A percentile compares a stretch with the other conserved stretches of the same genome.
phyloP scores from a whole-genome alignment of 352 stramenopile genomes.

The Globisporangium ultimum region DNA sequence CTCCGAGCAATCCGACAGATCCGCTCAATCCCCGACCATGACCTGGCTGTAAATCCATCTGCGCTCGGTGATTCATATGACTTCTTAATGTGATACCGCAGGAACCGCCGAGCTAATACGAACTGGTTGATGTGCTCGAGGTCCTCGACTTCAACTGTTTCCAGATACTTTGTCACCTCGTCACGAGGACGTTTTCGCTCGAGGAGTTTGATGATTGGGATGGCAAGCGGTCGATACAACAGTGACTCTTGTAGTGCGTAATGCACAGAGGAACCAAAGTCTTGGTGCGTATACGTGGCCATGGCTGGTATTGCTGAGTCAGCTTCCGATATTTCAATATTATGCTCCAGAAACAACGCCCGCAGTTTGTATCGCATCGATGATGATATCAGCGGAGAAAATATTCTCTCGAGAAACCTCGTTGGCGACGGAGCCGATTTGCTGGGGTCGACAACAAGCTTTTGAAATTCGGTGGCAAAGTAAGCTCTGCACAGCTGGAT shows the following conservation, averaged over 20 bases:
- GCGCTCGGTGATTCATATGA: slow-evolving; percentile 16
- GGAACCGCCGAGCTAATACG: slow-evolving; percentile 47
- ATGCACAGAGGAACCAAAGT: slow-evolving; percentile 76
- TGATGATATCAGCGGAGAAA: slow-evolving; percentile 54
- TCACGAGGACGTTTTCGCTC: slow-evolving; percentile 1
- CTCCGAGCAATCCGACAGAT: slow-evolving; percentile 41
- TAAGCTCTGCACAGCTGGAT: slow-evolving; percentile 35
- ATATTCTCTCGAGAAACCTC: slow-evolving; percentile 43
- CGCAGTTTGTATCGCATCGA: slow-evolving; percentile 57
- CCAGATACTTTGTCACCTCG: slow-evolving; percentile 12
- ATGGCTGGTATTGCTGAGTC: slow-evolving; percentile 15
- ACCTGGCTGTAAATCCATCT: slow-evolving; percentile 23
- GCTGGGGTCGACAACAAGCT: slow-evolving; percentile 18
- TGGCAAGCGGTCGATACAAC: slow-evolving; percentile 32
- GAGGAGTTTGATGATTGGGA: slow-evolving; percentile 23
- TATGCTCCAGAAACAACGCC: slow-evolving; percentile 59
- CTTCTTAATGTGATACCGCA: slow-evolving; percentile 41
- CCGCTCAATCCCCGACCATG: slow-evolving; percentile 32
- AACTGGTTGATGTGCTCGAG: slow-evolving; percentile 52
- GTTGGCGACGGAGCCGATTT: slow-evolving; percentile 5
- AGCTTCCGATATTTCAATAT: slow-evolving; percentile 25
- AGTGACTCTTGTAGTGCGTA: slow-evolving; percentile 54
- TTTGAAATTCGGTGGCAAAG: slow-evolving; percentile 46
- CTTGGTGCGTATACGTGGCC: slow-evolving; percentile 61
- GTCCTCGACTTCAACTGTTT: slow-evolving; percentile 27